Conservation (phyloP, 2,329 filamentous ascomycete species). For the Paecilomyces niveus region DNA sequence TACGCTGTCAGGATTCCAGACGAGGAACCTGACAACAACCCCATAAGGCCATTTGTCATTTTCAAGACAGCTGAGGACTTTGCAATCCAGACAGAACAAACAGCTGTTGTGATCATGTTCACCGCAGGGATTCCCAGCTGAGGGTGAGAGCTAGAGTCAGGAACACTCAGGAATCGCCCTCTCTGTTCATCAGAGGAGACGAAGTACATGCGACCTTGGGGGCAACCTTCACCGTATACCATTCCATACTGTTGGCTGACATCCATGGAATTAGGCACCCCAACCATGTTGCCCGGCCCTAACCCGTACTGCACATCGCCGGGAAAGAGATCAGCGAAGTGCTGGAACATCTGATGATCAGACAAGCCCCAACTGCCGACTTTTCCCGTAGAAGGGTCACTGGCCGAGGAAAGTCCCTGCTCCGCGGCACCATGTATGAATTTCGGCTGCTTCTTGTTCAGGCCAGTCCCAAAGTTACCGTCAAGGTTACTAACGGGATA, state of each 20-base stretch:
- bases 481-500: slow-evolving; percentile 75
- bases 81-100: slow-evolving; percentile 82
- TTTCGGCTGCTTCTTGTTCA: slow-evolving; percentile 63
- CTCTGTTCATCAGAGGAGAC: slow-evolving; percentile 66
- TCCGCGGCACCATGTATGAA: slow-evolving; percentile 81
- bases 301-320: slow-evolving; percentile 69
- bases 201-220: slow-evolving; percentile 73
- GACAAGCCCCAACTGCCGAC: slow-evolving; percentile 74
- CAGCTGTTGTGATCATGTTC: slow-evolving; percentile 60
- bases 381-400: slow-evolving; percentile 69
- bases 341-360: slow-evolving; percentile 66
- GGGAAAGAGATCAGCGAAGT: slow-evolving; percentile 70
- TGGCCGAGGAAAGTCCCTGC: slow-evolving; percentile 68
- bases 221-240: slow-evolving; percentile 77
- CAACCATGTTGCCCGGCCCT: slow-evolving; percentile 67
- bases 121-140: slow-evolving; percentile 70
- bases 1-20: slow-evolving; percentile 77
- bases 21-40: slow-evolving; percentile 76
- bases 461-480: slow-evolving; percentile 62
- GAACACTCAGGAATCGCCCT: slow-evolving; percentile 64
- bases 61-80: slow-evolving; percentile 68
- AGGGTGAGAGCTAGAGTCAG: slow-evolving; percentile 54
- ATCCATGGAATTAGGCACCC: slow-evolving; percentile 80
- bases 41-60: slow-evolving; percentile 68
- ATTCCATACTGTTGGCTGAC: slow-evolving; percentile 79